Base-by-base conservation (phyloP, 306 rosid genomes). In the Geum urbanum region DNA sequence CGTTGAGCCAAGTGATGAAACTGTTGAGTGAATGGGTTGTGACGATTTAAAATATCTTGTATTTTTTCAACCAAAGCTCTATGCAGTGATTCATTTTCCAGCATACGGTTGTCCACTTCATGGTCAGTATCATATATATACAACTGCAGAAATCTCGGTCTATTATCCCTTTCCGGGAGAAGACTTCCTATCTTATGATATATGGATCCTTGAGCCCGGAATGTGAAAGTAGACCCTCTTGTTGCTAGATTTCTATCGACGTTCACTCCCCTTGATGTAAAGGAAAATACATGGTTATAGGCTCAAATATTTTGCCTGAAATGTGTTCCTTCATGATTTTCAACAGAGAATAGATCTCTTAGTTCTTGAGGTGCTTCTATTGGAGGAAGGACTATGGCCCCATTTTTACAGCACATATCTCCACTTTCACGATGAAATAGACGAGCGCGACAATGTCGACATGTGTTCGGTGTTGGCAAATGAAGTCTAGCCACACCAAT, bases 171-270 rank as follows among this genome's bases (percentile, higher is more conserved):
- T 0, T 0, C 2, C 0, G 60, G 48, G 50, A 50, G 2, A 16
- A 50, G 27, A 3, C 24, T 32, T 16, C 22, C 22, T 35, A n/a
- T 67, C 7, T 62, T 40, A 41, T 62, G 61, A 37, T 49, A 67
- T 49, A 67, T 32, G 9, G 24, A 43, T 14, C 72, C 72, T 37
- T 67, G 61, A 5, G 57, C 59, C 3, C 72, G 59, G 52, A 67
- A 67, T 0, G 61, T 67, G n/a, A 67, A 27, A 53, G 7, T 9
- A 48, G 61, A 27, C 15, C 14, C 5, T 14, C 48, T 35, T 11
- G 32, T 4, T 15, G 2, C 49, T 32, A 27, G 7, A 35, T 67
- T 62, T 16, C 51, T 44, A 67, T 50, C 72, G 18, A 32, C 22
- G 32, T 51, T 41, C 5, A 51, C 47, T 0, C 72, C 61, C 14